These are phyloP conservation scores for Lantana camara DNA, from an alignment of 257 asterid genomes.

Conservation along the genomic window DNA sequence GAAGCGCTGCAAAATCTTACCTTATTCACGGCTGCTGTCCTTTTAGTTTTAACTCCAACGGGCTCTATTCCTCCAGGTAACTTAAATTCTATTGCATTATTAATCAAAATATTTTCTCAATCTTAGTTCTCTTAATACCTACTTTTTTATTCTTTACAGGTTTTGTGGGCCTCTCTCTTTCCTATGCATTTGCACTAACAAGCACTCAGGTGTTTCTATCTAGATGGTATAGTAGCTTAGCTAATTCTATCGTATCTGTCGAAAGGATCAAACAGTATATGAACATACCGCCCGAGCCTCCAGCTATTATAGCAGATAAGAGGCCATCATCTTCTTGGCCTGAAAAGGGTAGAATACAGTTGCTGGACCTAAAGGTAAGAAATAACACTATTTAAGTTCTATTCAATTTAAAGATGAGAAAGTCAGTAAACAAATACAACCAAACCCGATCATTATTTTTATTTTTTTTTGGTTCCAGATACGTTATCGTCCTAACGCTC, in stretches of 20 bases:
- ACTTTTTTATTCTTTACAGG: no score
- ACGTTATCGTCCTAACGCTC: slow-evolving; percentile 72
- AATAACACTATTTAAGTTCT: not conserved
- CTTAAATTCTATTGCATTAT: not conserved
- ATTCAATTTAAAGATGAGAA: no score
- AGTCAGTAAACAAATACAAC: not conserved
- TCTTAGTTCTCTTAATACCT: not conserved
- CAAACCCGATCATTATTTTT: not conserved
- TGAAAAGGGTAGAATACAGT: slow-evolving; percentile 56
- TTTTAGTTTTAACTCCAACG: slow-evolving; percentile 51
- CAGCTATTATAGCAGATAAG: slow-evolving; percentile 54
- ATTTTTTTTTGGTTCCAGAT: slow-evolving; percentile 37
- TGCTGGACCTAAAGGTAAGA: slow-evolving; percentile 59
- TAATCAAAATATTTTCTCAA: no score
- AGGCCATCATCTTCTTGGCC: slow-evolving; percentile 78
- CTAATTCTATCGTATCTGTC: slow-evolving; percentile 63
- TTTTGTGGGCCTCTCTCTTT: slow-evolving; percentile 75
- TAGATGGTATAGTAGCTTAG: slow-evolving; percentile 66
- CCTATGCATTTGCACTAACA: slow-evolving; percentile 67
- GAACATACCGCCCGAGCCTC: slow-evolving; percentile 68
- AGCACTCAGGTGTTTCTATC: slow-evolving; percentile 56
- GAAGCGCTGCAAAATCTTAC: slow-evolving; percentile 75
- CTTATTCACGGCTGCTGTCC: slow-evolving; percentile 56
- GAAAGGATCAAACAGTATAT: slow-evolving; percentile 80
- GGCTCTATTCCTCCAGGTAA: slow-evolving; percentile 63